phyloP scores from a whole-genome alignment of 2,329 filamentous ascomycete species.

The Fusarium brevicatenulatum region DNA sequence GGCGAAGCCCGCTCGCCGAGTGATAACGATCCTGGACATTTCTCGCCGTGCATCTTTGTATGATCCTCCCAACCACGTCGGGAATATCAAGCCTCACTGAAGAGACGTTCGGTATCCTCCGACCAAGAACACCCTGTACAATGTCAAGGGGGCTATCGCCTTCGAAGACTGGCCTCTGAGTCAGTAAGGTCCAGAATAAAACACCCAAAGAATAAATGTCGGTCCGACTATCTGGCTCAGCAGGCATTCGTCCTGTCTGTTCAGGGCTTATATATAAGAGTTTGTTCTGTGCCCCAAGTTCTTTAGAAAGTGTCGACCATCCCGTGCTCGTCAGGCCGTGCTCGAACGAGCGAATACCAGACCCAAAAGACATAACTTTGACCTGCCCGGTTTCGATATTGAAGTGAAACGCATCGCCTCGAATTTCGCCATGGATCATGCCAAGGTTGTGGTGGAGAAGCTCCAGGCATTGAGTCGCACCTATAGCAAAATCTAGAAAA shows the following conservation, averaged over 20 bases:
- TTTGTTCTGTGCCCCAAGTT: constrained; percentile 88
- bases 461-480: constrained; percentile 85
- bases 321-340: constrained; percentile 86
- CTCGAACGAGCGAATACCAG: constrained; percentile 87
- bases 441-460: constrained; percentile 90
- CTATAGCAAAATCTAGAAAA: constrained; percentile 92
- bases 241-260: constrained; percentile 91
- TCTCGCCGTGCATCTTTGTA: constrained; percentile 93
- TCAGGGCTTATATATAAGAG: constrained; percentile 93
- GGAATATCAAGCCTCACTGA: constrained; percentile 84
- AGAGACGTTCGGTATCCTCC: constrained; percentile 80
- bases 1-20: constrained; percentile 84
- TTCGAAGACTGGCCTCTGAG: constrained; percentile 81
- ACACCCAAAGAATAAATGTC: constrained; percentile 95
- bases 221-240: constrained; percentile 89
- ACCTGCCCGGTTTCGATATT: constrained; percentile 76
- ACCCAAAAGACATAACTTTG: constrained; percentile 85
- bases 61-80: constrained; percentile 81
- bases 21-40: constrained; percentile 89
- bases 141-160: constrained; percentile 87
- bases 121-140: constrained; percentile 86
- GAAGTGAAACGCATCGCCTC: constrained; percentile 92
- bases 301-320: constrained; percentile 84
- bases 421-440: constrained; percentile 89
- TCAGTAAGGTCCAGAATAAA: constrained; percentile 86